phyloP scores from a whole-genome alignment of 768 basidiomycete genomes.

The Xerocomellus intermedius region DNA sequence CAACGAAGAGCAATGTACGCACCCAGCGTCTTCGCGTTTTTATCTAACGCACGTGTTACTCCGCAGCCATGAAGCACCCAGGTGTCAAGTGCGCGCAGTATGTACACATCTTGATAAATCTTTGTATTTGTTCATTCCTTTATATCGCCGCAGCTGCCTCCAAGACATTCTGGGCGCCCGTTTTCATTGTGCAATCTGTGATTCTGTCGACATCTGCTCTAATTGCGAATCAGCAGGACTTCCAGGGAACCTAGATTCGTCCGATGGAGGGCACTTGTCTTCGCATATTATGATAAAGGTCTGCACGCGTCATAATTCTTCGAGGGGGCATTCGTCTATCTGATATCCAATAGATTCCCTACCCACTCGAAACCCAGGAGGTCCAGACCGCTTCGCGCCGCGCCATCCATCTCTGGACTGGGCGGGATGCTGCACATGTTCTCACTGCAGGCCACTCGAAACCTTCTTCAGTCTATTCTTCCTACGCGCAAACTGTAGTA shows the following conservation, averaged over 20 bases:
- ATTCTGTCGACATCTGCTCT: conserved; percentile 79
- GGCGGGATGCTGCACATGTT: conserved; percentile 67
- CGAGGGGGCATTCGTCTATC: not conserved
- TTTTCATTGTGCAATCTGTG: conserved; percentile 90
- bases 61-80: conserved; percentile 67
- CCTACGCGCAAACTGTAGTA: conserved; percentile 68
- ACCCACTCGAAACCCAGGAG: conserved; percentile 71
- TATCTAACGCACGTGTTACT: conserved; percentile 1
- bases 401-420: conserved; percentile 74
- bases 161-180: conserved; percentile 89
- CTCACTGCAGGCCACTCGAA: conserved; percentile 48
- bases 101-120: conserved; percentile 28
- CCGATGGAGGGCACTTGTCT: conserved; percentile 75
- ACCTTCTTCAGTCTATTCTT: conserved; percentile 57
- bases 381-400: conserved; percentile 73
- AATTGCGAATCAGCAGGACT: conserved; percentile 87
- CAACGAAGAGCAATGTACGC: conserved; percentile 62
- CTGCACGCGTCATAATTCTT: not conserved
- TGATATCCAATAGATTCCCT: conserved; percentile 63
- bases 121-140: not conserved
- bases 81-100: conserved; percentile 88
- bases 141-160: conserved; percentile 58
- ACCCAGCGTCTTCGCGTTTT: not conserved
- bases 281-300: conserved; percentile 97
- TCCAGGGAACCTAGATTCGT: conserved; percentile 76